These are phyloP conservation scores for Fusarium sp. DNA, from an alignment of 2,329 filamentous ascomycete genomes.

Conservation along the genomic window DNA sequence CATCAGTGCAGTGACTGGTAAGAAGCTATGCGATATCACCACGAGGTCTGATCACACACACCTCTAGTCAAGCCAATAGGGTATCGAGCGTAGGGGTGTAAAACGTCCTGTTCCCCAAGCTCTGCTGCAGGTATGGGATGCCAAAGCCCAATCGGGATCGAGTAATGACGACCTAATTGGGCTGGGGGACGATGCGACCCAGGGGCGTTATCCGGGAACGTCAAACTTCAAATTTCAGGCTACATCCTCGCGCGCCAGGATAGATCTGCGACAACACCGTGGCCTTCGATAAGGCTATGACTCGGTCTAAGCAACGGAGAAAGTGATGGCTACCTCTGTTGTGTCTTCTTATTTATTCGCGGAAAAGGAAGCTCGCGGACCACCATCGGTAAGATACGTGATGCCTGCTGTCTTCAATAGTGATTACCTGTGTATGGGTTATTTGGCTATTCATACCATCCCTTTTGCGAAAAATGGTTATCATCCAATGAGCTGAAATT, in stretches of 20 bases:
- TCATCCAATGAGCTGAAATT: neutral
- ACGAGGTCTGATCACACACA: slow-evolving; percentile 29
- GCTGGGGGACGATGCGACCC: slow-evolving; percentile 2
- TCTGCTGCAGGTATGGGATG: slow-evolving; percentile 8
- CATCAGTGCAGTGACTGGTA: neutral
- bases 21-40: slow-evolving; percentile 13
- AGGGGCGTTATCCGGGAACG: slow-evolving; percentile 12
- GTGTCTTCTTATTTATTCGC: neutral
- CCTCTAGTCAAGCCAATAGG: slow-evolving; percentile 23
- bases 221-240: neutral
- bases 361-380: neutral
- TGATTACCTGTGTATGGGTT: neutral
- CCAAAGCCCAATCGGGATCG: slow-evolving; percentile 22
- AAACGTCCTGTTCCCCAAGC: slow-evolving; percentile 14
- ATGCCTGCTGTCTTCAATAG: neutral
- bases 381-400: neutral
- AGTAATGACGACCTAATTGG: slow-evolving; percentile 12
- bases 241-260: neutral
- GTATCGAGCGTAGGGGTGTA: neutral
- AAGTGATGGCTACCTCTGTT: neutral
- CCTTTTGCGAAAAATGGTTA: neutral
- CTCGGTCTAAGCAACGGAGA: neutral
- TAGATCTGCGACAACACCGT: neutral
- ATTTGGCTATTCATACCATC: neutral
- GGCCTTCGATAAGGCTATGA: neutral